A percentile compares a stretch with the other conserved stretches of the same genome.
phyloP scores from a whole-genome alignment of 2,329 filamentous ascomycete genomes.

The Diaporthe sp. region DNA sequence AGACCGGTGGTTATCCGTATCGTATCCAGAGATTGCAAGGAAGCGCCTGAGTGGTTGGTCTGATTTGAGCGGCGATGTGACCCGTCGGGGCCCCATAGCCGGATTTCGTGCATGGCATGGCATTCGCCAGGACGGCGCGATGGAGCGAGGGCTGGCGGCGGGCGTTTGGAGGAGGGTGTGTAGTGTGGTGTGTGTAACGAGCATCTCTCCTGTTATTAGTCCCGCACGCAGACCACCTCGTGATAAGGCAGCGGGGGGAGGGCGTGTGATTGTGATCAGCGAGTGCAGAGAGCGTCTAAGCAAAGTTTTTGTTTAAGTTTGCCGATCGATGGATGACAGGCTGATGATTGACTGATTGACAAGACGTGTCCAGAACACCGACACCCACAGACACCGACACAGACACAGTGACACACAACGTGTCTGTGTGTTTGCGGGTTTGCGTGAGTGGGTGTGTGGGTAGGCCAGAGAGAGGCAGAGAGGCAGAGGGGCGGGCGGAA shows the following conservation, averaged over 20 bases:
- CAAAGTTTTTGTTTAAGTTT: slow-evolving; percentile 26
- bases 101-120: slow-evolving; percentile 27
- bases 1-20: slow-evolving; percentile 26
- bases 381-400: background rate
- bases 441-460: background rate
- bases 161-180: slow-evolving; percentile 1
- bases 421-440: background rate
- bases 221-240: slow-evolving; percentile 16
- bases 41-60: slow-evolving; percentile 20
- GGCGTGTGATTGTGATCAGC: slow-evolving; percentile 31
- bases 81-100: slow-evolving; percentile 20
- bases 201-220: background rate
- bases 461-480: background rate
- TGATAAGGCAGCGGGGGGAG: slow-evolving; percentile 8
- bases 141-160: slow-evolving; percentile 1
- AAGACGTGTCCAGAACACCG: slow-evolving; percentile 2
- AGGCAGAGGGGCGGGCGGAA: background rate
- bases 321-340: slow-evolving; percentile 21
- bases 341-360: slow-evolving; percentile 5
- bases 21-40: slow-evolving; percentile 34
- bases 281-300: slow-evolving; percentile 21
- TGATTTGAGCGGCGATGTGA: slow-evolving; percentile 23
- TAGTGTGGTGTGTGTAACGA: background rate
- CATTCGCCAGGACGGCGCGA: slow-evolving; percentile 22
- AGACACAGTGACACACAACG: background rate